Evolutionary conservation across 163 green algal genomes (phyloP).

Genomic region (Coccomyxa subellipsoidea): DNA sequence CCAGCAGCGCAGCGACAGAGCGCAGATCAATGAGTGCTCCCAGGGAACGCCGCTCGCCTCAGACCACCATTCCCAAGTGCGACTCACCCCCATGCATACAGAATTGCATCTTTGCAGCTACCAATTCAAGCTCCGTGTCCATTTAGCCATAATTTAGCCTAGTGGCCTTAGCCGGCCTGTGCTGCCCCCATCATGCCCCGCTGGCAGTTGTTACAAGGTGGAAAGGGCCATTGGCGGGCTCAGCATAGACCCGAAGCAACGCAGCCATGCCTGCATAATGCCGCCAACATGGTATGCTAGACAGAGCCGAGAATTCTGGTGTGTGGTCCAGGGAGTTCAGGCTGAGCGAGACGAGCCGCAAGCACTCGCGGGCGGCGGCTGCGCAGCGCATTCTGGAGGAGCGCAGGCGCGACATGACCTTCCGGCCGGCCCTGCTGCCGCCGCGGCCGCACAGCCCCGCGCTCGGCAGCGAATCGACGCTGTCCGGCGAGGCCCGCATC

Average conservation of each 20-base stretch:
- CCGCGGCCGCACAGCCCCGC: background rate
- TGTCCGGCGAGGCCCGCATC: slow-evolving; percentile 12
- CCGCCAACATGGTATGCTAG: too few relatives aligned
- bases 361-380: slow-evolving; percentile 7
- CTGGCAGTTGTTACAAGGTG: too few relatives aligned
- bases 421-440: slow-evolving; percentile 6
- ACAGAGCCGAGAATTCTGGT: too few relatives aligned
- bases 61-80: background rate
- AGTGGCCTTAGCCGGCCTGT: too few relatives aligned
- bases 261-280: too few relatives aligned
- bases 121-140: too few relatives aligned
- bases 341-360: background rate
- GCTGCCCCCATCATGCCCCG: too few relatives aligned
- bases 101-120: too few relatives aligned
- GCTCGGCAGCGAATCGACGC: background rate
- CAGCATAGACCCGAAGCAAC: too few relatives aligned
- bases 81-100: background rate
- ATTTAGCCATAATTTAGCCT: too few relatives aligned
- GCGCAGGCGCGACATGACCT: slow-evolving; percentile 1
- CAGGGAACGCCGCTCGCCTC: background rate
- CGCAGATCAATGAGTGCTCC: background rate
- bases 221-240: too few relatives aligned
- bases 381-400: slow-evolving; percentile 6
- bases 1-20: background rate
- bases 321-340: slow-evolving; percentile 20